These are phyloP conservation scores for Staphylotrichum tortipilum DNA, from an alignment of 495 filamentous ascomycete genomes.

Conservation along the genomic window DNA sequence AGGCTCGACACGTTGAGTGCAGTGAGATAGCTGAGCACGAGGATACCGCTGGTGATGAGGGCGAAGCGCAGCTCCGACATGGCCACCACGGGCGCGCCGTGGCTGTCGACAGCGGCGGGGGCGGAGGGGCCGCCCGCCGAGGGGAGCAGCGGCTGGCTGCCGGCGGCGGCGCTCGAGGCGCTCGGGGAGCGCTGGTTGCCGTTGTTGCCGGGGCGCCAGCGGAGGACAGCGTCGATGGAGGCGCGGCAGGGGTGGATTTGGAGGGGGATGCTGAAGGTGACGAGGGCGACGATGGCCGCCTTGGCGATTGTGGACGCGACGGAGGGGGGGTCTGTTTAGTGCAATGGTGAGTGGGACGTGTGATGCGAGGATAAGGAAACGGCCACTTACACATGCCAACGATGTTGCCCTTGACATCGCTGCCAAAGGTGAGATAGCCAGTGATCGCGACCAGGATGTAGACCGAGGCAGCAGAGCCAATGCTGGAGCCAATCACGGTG, in stretches of 20 bases:
- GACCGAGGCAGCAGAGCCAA: constrained; percentile 67
- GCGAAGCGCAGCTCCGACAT: constrained; percentile 90
- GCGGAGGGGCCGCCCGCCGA: constrained; percentile 12
- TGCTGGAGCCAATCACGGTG: constrained; percentile 69
- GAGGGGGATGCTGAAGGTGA: constrained; percentile 93
- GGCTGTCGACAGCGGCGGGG: constrained; percentile 22
- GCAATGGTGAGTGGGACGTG: too few species aligned
- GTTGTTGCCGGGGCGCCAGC: constrained; percentile 70
- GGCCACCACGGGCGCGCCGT: constrained; percentile 32
- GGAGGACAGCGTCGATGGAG: constrained; percentile 81
- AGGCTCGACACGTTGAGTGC: constrained; percentile 87
- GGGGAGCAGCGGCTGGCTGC: constrained; percentile 36
- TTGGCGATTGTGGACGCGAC: constrained; percentile 83
- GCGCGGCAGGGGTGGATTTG: constrained; percentile 94
- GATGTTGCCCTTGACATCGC: constrained; percentile 80
- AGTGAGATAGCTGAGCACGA: constrained; percentile 73
- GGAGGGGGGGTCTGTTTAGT: constrained; percentile 54
- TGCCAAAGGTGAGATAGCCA: constrained; percentile 89
- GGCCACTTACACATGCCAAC: constrained; percentile 69
- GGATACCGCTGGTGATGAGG: constrained; percentile 73
- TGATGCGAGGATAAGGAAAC: not conserved
- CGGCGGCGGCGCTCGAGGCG: constrained; percentile 24
- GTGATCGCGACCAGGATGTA: constrained; percentile 92
- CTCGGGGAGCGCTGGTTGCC: constrained; percentile 65
- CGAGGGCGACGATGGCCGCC: constrained; percentile 89